Conservation (phyloP, 352 stramenopile species). For the Phytophthora quininea region DNA sequence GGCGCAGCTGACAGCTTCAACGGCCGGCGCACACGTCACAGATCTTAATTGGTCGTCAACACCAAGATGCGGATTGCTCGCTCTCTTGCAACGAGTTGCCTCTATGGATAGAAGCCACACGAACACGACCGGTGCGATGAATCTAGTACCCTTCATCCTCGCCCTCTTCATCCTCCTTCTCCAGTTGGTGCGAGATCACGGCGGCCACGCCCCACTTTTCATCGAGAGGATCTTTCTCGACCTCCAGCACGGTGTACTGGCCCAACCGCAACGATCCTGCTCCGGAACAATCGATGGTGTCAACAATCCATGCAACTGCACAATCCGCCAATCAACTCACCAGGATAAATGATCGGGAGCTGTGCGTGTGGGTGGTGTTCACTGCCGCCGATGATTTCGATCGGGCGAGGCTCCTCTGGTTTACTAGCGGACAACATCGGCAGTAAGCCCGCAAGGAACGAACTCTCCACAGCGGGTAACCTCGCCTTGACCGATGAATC, state of each 20-base stretch:
- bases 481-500: slow-evolving; percentile 48
- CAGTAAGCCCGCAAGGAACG: slow-evolving; percentile 39
- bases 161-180: slow-evolving; percentile 28
- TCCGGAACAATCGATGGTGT: background rate
- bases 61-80: no score
- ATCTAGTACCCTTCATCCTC: slow-evolving; percentile 17
- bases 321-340: slow-evolving; percentile 25
- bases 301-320: slow-evolving; percentile 6
- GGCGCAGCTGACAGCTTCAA: background rate
- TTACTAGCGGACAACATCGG: slow-evolving; percentile 40
- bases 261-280: slow-evolving; percentile 67
- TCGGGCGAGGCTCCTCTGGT: slow-evolving; percentile 24
- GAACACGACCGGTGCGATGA: no score
- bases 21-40: no score
- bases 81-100: background rate
- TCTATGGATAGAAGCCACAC: background rate
- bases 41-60: no score
- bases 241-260: slow-evolving; percentile 79
- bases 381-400: slow-evolving; percentile 69
- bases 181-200: slow-evolving; percentile 49
- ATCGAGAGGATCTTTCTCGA: slow-evolving; percentile 57
- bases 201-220: slow-evolving; percentile 56
- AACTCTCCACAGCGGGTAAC: slow-evolving; percentile 47
- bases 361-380: slow-evolving; percentile 50
- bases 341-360: slow-evolving; percentile 66